Conservation (phyloP, 495 filamentous ascomycete genomes). For the Aspergillus avenaceus region DNA sequence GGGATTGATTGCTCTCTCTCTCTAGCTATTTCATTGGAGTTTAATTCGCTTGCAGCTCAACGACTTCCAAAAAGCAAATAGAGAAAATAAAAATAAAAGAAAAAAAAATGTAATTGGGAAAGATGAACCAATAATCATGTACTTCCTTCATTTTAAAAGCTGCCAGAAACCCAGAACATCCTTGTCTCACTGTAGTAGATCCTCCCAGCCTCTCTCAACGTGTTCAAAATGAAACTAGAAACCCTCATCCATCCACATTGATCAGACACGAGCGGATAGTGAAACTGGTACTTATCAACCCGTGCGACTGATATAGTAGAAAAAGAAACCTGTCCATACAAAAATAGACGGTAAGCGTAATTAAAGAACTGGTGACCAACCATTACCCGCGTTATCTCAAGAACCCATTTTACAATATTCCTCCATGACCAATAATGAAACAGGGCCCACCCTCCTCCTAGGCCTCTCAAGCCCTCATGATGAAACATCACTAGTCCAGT, state of each 20-base stretch:
- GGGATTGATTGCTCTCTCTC: no score
- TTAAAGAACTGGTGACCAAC: no score
- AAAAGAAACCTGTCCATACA: neutral
- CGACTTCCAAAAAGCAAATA: no score
- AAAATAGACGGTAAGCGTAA: no score
- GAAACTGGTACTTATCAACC: neutral
- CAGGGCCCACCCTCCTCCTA: neutral
- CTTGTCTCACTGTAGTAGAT: neutral
- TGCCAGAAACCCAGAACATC: neutral
- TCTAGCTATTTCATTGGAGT: no score
- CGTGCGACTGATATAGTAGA: neutral
- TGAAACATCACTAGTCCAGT: conserved; percentile 16
- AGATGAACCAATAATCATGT: neutral
- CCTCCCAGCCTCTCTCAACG: neutral
- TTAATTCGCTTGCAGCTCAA: no score
- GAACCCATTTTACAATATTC: no score
- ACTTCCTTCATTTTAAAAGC: neutral
- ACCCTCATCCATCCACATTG: neutral
- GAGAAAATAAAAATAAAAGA: no score
- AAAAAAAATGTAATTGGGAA: no score
- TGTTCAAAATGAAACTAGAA: neutral
- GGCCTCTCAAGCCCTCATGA: conserved; percentile 8
- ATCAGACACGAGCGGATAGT: neutral
- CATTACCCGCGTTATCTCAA: no score
- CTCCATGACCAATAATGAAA: conserved; percentile 2